Conservation (phyloP, 78 protist species). For the Diacronema lutheri region DNA sequence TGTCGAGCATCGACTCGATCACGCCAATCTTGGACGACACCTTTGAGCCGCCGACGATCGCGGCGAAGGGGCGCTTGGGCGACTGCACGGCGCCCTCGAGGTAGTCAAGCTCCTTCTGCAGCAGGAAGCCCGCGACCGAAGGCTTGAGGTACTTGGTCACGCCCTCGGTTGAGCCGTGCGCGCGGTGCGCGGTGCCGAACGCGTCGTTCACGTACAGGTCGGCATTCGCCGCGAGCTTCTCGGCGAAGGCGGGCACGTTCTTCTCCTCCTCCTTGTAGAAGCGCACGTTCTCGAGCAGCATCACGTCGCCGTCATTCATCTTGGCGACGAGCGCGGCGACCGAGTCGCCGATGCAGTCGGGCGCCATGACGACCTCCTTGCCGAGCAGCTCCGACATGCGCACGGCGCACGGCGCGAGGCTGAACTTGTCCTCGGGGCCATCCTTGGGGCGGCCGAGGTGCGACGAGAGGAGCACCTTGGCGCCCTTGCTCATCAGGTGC, state of each 20-base stretch:
- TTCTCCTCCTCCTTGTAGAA: slow-evolving; percentile 75
- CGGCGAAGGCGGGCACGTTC: slow-evolving; percentile 50
- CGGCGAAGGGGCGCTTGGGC: slow-evolving; percentile 72
- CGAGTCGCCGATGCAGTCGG: slow-evolving; percentile 53
- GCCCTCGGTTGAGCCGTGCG: slow-evolving; percentile 77
- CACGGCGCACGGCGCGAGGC: slow-evolving; percentile 54
- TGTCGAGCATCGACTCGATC: slow-evolving; percentile 52
- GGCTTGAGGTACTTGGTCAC: slow-evolving; percentile 46
- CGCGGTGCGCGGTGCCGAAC: slow-evolving; percentile 83
- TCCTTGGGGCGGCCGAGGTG: slow-evolving; percentile 76
- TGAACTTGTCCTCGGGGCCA: slow-evolving; percentile 57
- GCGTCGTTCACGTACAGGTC: slow-evolving; percentile 48
- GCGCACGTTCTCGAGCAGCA: slow-evolving; percentile 74
- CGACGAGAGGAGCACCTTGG: slow-evolving; percentile 53
- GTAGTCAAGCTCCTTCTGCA: slow-evolving; percentile 70
- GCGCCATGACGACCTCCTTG: not conserved
- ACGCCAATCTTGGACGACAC: slow-evolving; percentile 50
- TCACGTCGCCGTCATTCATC: slow-evolving; percentile 28
- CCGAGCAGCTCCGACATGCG: slow-evolving; percentile 52
- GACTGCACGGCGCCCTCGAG: slow-evolving; percentile 36
- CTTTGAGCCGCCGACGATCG: slow-evolving; percentile 72
- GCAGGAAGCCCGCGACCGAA: slow-evolving; percentile 68
- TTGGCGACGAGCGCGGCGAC: slow-evolving; percentile 25
- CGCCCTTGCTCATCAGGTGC: slow-evolving; percentile 49
- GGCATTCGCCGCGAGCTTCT: slow-evolving; percentile 55